Evolutionary conservation across 805 yeast species (phyloP).

Genomic region (Hanseniaspora mollemarum): DNA sequence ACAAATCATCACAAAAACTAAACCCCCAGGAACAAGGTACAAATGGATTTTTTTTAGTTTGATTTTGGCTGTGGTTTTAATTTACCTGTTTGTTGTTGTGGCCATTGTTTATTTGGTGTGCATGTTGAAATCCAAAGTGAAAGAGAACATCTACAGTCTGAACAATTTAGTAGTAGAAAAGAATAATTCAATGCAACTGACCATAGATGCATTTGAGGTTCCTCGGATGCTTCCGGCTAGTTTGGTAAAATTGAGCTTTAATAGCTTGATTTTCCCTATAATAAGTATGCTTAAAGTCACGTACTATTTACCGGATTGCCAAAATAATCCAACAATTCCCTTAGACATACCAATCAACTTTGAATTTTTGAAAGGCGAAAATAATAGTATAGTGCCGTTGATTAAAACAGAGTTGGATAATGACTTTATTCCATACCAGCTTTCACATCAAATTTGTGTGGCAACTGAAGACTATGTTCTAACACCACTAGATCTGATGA

Average conservation of each 20-base stretch:
- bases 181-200: background rate
- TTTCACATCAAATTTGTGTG: slow-evolving; percentile 10
- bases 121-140: background rate
- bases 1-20: background rate
- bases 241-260: background rate
- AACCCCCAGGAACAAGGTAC: background rate
- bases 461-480: slow-evolving; percentile 12
- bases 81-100: background rate
- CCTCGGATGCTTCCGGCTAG: background rate
- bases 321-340: slow-evolving; percentile 1
- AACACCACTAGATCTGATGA: slow-evolving; percentile 13
- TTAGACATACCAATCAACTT: slow-evolving; percentile 6
- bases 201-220: background rate
- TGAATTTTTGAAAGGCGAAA: background rate
- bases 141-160: background rate
- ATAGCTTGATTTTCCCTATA: background rate
- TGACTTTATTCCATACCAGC: slow-evolving; percentile 6
- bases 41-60: background rate
- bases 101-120: background rate
- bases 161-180: background rate
- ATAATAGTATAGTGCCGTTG: background rate
- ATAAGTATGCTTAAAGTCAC: background rate
- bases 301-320: slow-evolving; percentile 5
- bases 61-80: background rate
- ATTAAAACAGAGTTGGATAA: background rate